Conservation (phyloP, 2,329 filamentous ascomycete genomes). For the Ceratocystis colombiana region DNA sequence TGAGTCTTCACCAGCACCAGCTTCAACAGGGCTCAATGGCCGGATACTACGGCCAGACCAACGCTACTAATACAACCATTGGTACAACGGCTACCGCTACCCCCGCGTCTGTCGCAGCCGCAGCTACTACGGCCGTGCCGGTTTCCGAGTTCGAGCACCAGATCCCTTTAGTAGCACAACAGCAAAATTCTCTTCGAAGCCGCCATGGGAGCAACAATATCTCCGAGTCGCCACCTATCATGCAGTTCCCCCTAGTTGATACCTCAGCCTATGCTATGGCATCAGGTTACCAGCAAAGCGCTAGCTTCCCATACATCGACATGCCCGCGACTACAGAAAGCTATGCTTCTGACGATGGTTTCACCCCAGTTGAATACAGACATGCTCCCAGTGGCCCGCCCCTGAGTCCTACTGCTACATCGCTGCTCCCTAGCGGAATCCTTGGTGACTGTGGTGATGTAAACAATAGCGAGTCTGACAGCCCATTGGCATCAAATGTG, state of each 20-base stretch:
- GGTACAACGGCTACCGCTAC: constrained; percentile 29
- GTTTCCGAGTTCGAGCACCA: constrained; percentile 37
- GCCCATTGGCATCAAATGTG: constrained; percentile 33
- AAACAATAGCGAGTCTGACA: constrained; percentile 47
- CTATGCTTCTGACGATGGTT: constrained; percentile 32
- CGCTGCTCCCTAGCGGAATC: constrained; percentile 59
- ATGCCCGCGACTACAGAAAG: constrained; percentile 30
- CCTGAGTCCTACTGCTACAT: constrained; percentile 66
- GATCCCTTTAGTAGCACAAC: constrained; percentile 29
- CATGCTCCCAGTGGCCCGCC: constrained; percentile 54
- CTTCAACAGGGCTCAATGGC: constrained; percentile 27
- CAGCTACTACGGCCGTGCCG: neutral
- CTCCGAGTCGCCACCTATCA: constrained; percentile 33
- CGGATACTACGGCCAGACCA: constrained; percentile 20
- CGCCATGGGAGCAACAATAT: constrained; percentile 37
- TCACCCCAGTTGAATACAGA: constrained; percentile 54
- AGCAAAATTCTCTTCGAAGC: constrained; percentile 39
- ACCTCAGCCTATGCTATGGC: constrained; percentile 37
- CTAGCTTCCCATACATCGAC: constrained; percentile 47
- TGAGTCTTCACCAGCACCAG: constrained; percentile 37
- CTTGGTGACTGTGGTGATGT: constrained; percentile 41
- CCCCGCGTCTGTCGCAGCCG: constrained; percentile 29
- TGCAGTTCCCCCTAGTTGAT: constrained; percentile 34
- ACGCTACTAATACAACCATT: constrained; percentile 23
- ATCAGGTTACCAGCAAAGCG: constrained; percentile 43